Percentiles rank a stretch among this genome's conserved stretches.
These are phyloP conservation scores for Paraphaeosphaeria sporulosa DNA, from an alignment of 2,329 filamentous ascomycete species.

Conservation along the genomic window DNA sequence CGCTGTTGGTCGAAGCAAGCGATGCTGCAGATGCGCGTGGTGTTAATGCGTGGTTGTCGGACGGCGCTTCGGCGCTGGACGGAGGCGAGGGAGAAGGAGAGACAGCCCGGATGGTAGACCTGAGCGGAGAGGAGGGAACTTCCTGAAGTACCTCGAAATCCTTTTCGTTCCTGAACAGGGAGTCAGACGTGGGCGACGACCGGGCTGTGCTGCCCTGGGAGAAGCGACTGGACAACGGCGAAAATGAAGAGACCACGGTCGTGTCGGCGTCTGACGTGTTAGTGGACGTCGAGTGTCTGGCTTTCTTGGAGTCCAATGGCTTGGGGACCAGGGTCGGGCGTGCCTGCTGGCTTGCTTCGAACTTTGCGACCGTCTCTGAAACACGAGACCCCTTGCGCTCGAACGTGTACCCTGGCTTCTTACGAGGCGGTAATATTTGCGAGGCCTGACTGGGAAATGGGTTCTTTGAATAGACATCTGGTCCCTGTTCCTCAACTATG, in stretches of 20 bases:
- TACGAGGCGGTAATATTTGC: conserved; percentile 49
- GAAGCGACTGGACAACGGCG: conserved; percentile 48
- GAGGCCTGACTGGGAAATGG: conserved; percentile 50
- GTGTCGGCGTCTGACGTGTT: conserved; percentile 50
- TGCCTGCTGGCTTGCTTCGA: conserved; percentile 33
- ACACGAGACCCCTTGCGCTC: conserved; percentile 47
- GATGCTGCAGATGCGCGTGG: conserved; percentile 46
- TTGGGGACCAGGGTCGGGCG: conserved; percentile 41
- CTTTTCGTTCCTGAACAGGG: conserved; percentile 37
- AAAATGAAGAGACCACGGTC: conserved; percentile 44
- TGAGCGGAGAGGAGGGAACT: conserved; percentile 27
- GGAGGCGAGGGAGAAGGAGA: conserved; percentile 46
- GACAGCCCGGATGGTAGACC: conserved; percentile 48
- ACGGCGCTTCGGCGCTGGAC: conserved; percentile 37
- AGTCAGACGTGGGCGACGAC: conserved; percentile 43
- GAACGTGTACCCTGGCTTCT: conserved; percentile 48
- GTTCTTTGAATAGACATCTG: conserved; percentile 48
- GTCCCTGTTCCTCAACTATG: conserved; percentile 44
- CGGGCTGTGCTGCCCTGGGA: conserved; percentile 50
- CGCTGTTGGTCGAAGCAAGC: conserved; percentile 42
- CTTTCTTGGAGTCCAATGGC: conserved; percentile 44
- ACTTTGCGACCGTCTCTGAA: conserved; percentile 51
- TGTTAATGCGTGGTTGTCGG: conserved; percentile 44
- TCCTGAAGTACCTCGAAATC: conserved; percentile 45
- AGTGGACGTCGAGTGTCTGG: conserved; percentile 49